Evolutionary conservation across 768 basidiomycete genomes (phyloP).

Genomic region (Macrocybe gigantea): DNA sequence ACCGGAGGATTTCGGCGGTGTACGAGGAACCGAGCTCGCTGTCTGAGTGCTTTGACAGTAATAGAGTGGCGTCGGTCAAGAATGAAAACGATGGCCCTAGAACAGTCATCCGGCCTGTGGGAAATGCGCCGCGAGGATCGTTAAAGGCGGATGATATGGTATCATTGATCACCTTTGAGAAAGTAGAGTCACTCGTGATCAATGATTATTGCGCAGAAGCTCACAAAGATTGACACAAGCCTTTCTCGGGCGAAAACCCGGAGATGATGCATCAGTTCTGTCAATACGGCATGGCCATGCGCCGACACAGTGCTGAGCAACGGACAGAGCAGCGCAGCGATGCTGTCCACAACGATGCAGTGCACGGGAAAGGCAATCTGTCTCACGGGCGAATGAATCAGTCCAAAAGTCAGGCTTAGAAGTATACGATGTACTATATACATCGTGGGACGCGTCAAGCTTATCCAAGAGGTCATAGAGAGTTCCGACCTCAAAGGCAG

Average conservation of each 20-base stretch:
- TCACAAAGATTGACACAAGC: constrained; percentile 48
- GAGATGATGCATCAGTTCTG: constrained; percentile 61
- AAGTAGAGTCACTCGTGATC: background rate
- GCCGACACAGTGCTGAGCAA: constrained; percentile 60
- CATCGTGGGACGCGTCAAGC: constrained; percentile 22
- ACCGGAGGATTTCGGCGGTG: constrained; percentile 36
- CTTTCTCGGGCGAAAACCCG: constrained; percentile 40
- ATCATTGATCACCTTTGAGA: constrained; percentile 54
- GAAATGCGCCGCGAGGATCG: constrained; percentile 5
- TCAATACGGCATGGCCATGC: constrained; percentile 75
- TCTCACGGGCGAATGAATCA: too few species aligned
- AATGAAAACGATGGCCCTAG: constrained; percentile 73
- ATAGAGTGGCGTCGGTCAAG: constrained; percentile 69
- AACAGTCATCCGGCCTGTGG: constrained; percentile 52
- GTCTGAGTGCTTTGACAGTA: constrained; percentile 39
- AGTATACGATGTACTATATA: constrained; percentile 7
- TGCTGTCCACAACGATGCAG: constrained; percentile 57
- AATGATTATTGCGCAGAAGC: constrained; percentile 19
- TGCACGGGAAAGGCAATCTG: constrained; percentile 9
- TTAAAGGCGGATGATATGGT: constrained; percentile 26
- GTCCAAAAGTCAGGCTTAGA: too few species aligned
- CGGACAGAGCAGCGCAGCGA: constrained; percentile 61
- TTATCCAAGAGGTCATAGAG: constrained; percentile 45
- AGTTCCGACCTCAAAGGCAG: constrained; percentile 54
- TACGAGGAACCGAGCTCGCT: constrained; percentile 14